phyloP scores from a whole-genome alignment of 169 alveolate genomes.

The Plasmodium adleri region DNA sequence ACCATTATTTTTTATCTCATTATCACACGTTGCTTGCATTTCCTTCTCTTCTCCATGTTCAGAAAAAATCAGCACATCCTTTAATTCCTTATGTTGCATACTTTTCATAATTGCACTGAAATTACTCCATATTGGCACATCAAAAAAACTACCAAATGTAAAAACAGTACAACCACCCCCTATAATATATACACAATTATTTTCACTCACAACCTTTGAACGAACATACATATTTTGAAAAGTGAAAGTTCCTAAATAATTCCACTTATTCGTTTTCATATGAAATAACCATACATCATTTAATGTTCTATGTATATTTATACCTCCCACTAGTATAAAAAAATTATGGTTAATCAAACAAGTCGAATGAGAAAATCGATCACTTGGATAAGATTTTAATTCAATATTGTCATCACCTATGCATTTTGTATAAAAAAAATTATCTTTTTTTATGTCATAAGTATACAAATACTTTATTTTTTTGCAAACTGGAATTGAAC shows the following conservation, averaged over 20 bases:
- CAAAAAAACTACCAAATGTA: slow-evolving; percentile 67
- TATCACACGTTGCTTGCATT: too few species aligned
- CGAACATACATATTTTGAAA: slow-evolving; percentile 47
- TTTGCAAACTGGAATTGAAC: too few species aligned
- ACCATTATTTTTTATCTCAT: too few species aligned
- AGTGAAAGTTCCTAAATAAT: slow-evolving; percentile 25
- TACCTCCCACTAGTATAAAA: slow-evolving; percentile 45
- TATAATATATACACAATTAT: slow-evolving; percentile 19
- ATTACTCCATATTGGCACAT: slow-evolving; percentile 30
- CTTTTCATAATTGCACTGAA: background rate
- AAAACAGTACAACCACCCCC: slow-evolving; percentile 72
- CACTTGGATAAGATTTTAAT: slow-evolving; percentile 13
- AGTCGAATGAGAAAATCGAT: slow-evolving; percentile 39
- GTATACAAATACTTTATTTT: slow-evolving; percentile 9
- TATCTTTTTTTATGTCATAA: slow-evolving; percentile 35
- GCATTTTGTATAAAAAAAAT: slow-evolving; percentile 22
- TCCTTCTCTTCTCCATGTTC: too few species aligned
- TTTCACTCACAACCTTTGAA: slow-evolving; percentile 43
- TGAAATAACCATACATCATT: slow-evolving; percentile 57
- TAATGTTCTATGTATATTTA: slow-evolving; percentile 35
- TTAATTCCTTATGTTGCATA: too few species aligned
- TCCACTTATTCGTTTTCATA: slow-evolving; percentile 42
- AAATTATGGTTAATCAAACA: slow-evolving; percentile 18
- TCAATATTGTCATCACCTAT: slow-evolving; percentile 8
- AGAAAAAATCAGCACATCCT: too few species aligned